phyloP scores from a whole-genome alignment of 495 filamentous ascomycete genomes.

The Monascus purpureus region DNA sequence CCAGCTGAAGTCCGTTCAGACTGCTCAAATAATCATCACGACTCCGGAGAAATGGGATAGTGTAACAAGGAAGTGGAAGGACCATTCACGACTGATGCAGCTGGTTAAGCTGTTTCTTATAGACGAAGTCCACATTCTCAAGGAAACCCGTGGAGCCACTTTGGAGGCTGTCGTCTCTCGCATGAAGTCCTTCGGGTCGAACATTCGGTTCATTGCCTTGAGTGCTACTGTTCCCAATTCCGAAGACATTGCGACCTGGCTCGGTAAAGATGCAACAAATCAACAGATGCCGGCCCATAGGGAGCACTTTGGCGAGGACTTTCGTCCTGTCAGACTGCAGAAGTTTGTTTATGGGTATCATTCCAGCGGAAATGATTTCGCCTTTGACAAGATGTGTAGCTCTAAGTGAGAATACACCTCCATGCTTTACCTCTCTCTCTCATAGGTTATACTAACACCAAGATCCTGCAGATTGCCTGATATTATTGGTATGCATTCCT shows the following conservation, averaged over 20 bases:
- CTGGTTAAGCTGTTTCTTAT: constrained; percentile 86
- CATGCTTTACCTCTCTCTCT: background rate
- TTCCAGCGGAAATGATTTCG: constrained; percentile 60
- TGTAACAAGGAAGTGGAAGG: constrained; percentile 90
- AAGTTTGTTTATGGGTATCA: constrained; percentile 74
- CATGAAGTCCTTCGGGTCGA: constrained; percentile 83
- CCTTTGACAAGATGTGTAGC: constrained; percentile 69
- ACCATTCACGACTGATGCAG: constrained; percentile 70
- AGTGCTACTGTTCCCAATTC: constrained; percentile 94
- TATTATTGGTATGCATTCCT: constrained; percentile 63
- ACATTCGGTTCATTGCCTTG: constrained; percentile 80
- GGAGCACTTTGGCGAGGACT: constrained; percentile 82
- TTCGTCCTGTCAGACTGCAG: constrained; percentile 76
- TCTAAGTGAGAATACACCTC: constrained; percentile 38
- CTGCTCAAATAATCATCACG: constrained; percentile 83
- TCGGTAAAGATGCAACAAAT: constrained; percentile 62
- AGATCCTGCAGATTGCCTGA: constrained; percentile 40
- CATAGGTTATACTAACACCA: background rate
- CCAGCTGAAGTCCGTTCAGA: constrained; percentile 61
- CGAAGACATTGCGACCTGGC: constrained; percentile 77
- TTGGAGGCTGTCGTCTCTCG: constrained; percentile 92
- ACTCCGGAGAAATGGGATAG: constrained; percentile 99
- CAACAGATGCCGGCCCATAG: constrained; percentile 53
- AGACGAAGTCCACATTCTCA: constrained; percentile 93
- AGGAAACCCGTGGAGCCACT: constrained; percentile 76